Conservation (phyloP, 345 rosid species). For the Carallia pectinifolia region DNA sequence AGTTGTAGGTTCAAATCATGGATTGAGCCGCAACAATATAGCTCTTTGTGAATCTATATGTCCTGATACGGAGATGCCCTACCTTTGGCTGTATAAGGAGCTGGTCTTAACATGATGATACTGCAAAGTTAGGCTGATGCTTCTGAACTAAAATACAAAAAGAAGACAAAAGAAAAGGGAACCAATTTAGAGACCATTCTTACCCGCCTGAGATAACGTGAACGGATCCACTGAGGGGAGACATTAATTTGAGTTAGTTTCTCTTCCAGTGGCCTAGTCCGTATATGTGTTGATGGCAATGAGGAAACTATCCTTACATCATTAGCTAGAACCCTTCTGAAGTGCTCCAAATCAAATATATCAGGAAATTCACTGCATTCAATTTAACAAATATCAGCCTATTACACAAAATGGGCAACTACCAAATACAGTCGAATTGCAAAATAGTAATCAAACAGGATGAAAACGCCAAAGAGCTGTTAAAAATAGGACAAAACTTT, state of each 20-base stretch:
- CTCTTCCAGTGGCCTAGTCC: slow-evolving; percentile 86
- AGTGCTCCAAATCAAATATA: slow-evolving; percentile 87
- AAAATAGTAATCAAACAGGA: neutral
- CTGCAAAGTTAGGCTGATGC: no score
- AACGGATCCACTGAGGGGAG: slow-evolving; percentile 93
- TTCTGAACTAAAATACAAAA: no score
- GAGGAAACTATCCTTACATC: slow-evolving; percentile 83
- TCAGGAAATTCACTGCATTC: slow-evolving; percentile 87
- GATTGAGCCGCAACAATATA: no score
- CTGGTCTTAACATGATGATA: no score
- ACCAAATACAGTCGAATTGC: slow-evolving; percentile 4
- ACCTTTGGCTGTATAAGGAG: no score
- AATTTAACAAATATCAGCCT: neutral
- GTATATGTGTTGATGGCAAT: slow-evolving; percentile 73
- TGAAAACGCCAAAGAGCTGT: neutral
- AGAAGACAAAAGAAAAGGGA: neutral
- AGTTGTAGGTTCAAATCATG: no score
- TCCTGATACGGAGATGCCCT: no score
- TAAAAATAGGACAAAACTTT: neutral
- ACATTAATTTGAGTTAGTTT: slow-evolving; percentile 68
- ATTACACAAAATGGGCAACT: neutral
- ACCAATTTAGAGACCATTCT: slow-evolving; percentile 10
- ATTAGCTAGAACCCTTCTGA: slow-evolving; percentile 68
- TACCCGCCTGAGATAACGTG: slow-evolving; percentile 82
- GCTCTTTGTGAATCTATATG: no score